Percentiles rank a stretch among this genome's conserved stretches.
phyloP scores from a whole-genome alignment of 129 eudicot species.

The sunflower (Helianthus annuus) region DNA sequence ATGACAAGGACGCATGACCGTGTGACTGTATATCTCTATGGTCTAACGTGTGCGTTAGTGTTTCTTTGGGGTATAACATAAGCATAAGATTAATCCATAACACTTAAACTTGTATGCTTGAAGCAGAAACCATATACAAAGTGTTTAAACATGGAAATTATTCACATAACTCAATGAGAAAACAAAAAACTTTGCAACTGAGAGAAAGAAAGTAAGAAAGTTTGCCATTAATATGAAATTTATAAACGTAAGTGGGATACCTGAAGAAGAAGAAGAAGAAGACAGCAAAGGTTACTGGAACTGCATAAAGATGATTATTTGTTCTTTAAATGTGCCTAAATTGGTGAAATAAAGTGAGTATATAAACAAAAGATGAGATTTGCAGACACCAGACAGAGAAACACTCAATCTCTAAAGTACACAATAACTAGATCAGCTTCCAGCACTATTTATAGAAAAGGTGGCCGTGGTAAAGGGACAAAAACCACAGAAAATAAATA shows the following conservation, averaged over 20 bases:
- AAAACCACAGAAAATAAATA: background rate
- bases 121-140: background rate
- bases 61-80: too few species aligned
- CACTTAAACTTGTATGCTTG: too few species aligned
- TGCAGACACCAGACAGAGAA: conserved; percentile 10
- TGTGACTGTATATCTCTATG: too few species aligned
- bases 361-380: background rate
- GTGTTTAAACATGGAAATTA: background rate
- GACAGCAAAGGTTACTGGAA: background rate
- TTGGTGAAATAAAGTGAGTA: background rate
- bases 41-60: too few species aligned
- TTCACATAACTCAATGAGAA: background rate
- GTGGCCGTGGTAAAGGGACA: background rate
- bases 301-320: background rate
- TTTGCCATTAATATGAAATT: background rate
- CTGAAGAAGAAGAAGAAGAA: background rate
- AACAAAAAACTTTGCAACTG: too few species aligned
- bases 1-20: too few species aligned
- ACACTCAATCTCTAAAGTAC: conserved; percentile 5
- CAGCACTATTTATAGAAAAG: conserved; percentile 18
- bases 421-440: background rate
- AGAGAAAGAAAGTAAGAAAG: background rate
- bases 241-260: background rate
- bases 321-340: too few species aligned
- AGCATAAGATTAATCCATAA: too few species aligned